Conservation (phyloP, 1,284 basidiomycete genomes). For the Limonomyces culmigenus region DNA sequence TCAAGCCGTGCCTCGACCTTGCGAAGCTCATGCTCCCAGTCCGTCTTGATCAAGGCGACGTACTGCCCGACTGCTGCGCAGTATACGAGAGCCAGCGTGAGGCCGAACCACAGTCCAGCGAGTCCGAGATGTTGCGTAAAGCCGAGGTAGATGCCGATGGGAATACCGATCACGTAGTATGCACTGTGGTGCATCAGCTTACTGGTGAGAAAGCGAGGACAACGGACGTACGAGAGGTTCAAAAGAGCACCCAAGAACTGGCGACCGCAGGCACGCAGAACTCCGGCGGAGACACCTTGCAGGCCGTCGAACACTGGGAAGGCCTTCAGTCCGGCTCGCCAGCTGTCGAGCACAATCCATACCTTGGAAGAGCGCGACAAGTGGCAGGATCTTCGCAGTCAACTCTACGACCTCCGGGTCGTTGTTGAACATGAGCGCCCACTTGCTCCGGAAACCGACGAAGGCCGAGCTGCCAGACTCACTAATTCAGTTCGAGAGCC, state of each 20-base stretch:
- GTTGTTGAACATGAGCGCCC: slow-evolving; percentile 76
- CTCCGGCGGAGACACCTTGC: slow-evolving; percentile 50
- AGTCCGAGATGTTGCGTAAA: slow-evolving; percentile 34
- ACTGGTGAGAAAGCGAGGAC: neutral
- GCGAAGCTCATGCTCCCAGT: too few species aligned
- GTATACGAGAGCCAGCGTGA: slow-evolving; percentile 43
- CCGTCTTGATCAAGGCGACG: too few species aligned
- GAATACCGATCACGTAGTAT: slow-evolving; percentile 52
- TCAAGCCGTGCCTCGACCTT: too few species aligned
- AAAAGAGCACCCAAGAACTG: slow-evolving; percentile 50
- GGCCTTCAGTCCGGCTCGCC: slow-evolving; percentile 48
- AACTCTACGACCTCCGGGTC: slow-evolving; percentile 33
- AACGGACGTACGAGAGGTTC: slow-evolving; percentile 32
- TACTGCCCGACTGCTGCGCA: too few species aligned
- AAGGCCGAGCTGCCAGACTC: slow-evolving; percentile 40
- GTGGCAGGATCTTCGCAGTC: slow-evolving; percentile 12
- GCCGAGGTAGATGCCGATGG: slow-evolving; percentile 46
- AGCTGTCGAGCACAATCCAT: neutral
- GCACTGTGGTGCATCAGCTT: slow-evolving; percentile 20
- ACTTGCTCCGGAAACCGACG: slow-evolving; percentile 51
- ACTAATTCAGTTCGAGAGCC: neutral
- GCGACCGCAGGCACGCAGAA: slow-evolving; percentile 66
- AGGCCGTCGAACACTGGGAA: slow-evolving; percentile 67
- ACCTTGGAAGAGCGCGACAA: neutral
- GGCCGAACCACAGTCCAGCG: slow-evolving; percentile 50